Evolutionary conservation across 1,284 basidiomycete genomes (phyloP).

Genomic region (Leccinum brunneo-olivaceum): DNA sequence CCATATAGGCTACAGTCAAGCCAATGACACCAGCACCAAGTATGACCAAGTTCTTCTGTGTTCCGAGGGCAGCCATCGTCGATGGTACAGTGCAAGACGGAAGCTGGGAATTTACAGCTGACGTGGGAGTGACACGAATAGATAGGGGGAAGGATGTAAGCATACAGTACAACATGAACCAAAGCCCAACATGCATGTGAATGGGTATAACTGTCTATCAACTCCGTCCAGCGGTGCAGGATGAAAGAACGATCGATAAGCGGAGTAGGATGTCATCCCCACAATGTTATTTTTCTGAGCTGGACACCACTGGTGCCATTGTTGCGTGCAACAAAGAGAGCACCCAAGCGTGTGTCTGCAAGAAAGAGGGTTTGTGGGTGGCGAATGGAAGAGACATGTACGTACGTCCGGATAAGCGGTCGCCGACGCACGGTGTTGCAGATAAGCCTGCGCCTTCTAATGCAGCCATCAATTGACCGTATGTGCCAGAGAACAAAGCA

Average conservation of each 20-base stretch:
- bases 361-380: not conserved
- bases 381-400: constrained; percentile 1
- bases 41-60: constrained; percentile 32
- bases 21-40: constrained; percentile 51
- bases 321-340: constrained; percentile 38
- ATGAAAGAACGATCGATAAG: no score
- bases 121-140: no score
- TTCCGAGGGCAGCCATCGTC: constrained; percentile 10
- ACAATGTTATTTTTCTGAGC: constrained; percentile 41
- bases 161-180: no score
- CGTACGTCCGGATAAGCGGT: constrained; percentile 35
- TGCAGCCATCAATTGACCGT: constrained; percentile 42
- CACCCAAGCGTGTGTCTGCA: constrained; percentile 40
- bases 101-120: no score
- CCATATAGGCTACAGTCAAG: constrained; percentile 38
- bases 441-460: constrained; percentile 38
- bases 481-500: constrained; percentile 42
- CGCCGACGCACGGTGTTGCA: constrained; percentile 34
- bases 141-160: no score
- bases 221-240: no score
- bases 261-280: no score
- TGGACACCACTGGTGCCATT: constrained; percentile 30
- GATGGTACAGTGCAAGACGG: no score
- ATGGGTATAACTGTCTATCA: no score
- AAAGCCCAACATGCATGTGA: no score